Conservation (phyloP, 345 rosid species). For the Odontarrhena argentea region DNA sequence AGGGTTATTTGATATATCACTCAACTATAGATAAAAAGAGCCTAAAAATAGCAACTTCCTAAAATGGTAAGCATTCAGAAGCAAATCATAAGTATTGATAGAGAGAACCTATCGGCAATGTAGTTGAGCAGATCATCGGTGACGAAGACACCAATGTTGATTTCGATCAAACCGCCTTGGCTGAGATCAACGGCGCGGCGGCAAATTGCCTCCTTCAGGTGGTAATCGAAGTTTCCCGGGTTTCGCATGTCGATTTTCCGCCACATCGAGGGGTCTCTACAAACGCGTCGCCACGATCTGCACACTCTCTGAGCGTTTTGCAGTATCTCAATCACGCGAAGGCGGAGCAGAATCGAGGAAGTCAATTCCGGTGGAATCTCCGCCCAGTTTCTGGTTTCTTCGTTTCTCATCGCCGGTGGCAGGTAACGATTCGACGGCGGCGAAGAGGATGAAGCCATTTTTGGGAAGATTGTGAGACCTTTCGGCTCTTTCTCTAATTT, state of each 20-base stretch:
- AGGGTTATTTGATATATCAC: no score
- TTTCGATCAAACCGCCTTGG: constrained; percentile 45
- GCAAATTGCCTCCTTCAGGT: constrained; percentile 29
- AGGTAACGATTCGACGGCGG: not conserved
- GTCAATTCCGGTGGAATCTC: constrained; percentile 56
- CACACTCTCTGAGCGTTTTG: constrained; percentile 55
- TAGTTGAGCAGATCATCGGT: constrained; percentile 47
- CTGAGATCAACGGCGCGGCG: constrained; percentile 58
- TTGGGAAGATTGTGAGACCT: not conserved
- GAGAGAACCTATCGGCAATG: constrained; percentile 47
- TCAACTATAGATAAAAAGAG: no score
- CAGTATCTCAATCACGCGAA: constrained; percentile 48
- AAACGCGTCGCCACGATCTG: constrained; percentile 51
- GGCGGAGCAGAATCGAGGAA: constrained; percentile 43
- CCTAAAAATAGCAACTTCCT: no score
- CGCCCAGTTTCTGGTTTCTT: constrained; percentile 44
- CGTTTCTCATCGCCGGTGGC: not conserved
- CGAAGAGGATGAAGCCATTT: not conserved
- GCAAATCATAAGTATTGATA: no score
- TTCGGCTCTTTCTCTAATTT: no score
- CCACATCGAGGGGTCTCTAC: constrained; percentile 59
- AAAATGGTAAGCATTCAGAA: no score
- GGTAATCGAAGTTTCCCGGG: not conserved
- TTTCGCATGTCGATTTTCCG: constrained; percentile 45
- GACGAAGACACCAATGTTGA: constrained; percentile 46